Evolutionary conservation across 2,329 filamentous ascomycete genomes (phyloP).

Genomic region (Lachnellula arida): DNA sequence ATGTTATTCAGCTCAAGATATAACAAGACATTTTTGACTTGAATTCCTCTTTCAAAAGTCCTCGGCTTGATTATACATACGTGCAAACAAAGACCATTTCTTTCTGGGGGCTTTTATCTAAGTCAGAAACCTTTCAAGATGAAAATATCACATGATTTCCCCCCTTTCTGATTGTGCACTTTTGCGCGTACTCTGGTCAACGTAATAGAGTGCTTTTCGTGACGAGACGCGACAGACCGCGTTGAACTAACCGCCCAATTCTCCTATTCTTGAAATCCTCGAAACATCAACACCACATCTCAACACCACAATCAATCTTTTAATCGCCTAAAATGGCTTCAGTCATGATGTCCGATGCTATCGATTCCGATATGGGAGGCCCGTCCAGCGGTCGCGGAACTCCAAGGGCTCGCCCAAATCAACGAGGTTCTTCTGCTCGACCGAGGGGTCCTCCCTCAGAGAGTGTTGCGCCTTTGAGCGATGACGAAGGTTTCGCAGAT

Average conservation of each 20-base stretch:
- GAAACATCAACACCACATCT: slow-evolving; percentile 14
- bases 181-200: no score
- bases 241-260: slow-evolving; percentile 16
- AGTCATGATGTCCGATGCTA: slow-evolving; percentile 31
- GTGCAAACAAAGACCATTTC: no score
- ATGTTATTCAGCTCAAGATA: no score
- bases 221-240: slow-evolving; percentile 13
- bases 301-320: slow-evolving; percentile 9
- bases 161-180: no score
- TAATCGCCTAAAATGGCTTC: slow-evolving; percentile 26
- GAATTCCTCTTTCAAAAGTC: no score
- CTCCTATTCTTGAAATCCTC: slow-evolving; percentile 20
- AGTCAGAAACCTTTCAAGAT: neutral
- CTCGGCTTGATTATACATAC: no score
- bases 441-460: slow-evolving; percentile 53
- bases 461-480: slow-evolving; percentile 54
- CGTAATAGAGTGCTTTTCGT: neutral
- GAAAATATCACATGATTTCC: neutral
- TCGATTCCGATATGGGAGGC: slow-evolving; percentile 23
- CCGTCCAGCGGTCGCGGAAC: slow-evolving; percentile 24
- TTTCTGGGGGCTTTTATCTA: no score
- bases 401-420: slow-evolving; percentile 19
- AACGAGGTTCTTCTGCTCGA: slow-evolving; percentile 30
- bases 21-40: no score
- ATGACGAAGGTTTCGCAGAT: slow-evolving; percentile 61